Conservation (phyloP, 345 rosid species). For the Arabidopsis suecica region DNA sequence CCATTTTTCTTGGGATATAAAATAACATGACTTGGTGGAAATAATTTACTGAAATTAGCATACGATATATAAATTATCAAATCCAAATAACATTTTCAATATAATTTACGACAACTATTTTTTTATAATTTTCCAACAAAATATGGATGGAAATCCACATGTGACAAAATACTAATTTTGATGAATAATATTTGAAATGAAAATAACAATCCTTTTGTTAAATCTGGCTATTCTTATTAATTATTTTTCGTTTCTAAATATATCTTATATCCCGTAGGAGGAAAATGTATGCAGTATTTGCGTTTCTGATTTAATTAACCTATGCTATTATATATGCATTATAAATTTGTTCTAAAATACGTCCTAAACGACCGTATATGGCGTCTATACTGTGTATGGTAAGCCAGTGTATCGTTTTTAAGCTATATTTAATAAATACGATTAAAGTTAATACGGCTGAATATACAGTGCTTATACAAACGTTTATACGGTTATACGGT, state of each 20-base stretch:
- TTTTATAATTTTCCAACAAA: neutral
- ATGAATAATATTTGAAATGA: neutral
- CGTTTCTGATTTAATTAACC: neutral
- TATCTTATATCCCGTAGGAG: neutral
- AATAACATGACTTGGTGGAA: neutral
- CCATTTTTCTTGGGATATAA: neutral
- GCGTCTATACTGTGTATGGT: no score
- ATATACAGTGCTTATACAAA: no score
- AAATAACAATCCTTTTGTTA: neutral
- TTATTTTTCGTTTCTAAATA: neutral
- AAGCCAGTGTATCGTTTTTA: no score
- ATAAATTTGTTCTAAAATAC: neutral
- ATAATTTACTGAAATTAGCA: neutral
- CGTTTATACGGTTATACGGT: no score
- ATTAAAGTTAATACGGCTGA: no score
- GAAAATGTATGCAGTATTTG: neutral
- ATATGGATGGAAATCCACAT: neutral
- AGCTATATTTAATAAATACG: no score
- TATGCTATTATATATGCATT: neutral
- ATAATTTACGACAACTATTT: neutral
- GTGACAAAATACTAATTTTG: neutral
- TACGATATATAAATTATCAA: no score
- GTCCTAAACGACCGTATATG: no score
- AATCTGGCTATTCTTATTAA: neutral
- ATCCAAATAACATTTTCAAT: neutral